Evolutionary conservation across 805 yeast genomes (phyloP).

Genomic region (Myxozyma nipponensis): DNA sequence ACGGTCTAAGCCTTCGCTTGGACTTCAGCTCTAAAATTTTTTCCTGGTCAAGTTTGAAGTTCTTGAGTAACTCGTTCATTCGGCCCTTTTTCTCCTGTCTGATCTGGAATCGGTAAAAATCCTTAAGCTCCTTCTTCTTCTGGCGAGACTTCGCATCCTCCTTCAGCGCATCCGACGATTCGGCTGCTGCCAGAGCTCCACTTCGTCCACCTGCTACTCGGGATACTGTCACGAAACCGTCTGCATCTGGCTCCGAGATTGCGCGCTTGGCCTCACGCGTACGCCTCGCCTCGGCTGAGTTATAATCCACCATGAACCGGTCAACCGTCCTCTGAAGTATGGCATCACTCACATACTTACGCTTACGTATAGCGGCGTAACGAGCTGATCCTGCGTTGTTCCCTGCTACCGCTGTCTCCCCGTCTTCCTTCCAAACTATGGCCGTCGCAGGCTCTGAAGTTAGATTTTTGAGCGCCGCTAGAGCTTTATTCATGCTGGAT

Average conservation of each 20-base stretch:
- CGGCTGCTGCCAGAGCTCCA: constrained; percentile 1
- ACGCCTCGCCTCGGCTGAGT: constrained; percentile 52
- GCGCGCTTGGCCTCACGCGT: constrained; percentile 21
- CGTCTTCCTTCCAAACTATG: constrained; percentile 44
- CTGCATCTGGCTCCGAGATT: constrained; percentile 29
- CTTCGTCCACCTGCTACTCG: constrained; percentile 18
- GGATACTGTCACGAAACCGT: constrained; percentile 31
- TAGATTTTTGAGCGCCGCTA: constrained; percentile 53
- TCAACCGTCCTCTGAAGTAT: constrained; percentile 56
- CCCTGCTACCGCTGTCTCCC: constrained; percentile 31
- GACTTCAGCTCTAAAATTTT: constrained; percentile 74
- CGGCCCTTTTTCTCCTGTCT: constrained; percentile 90
- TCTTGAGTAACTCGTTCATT: constrained; percentile 77
- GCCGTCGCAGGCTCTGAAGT: constrained; percentile 73
- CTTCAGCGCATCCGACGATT: constrained; percentile 34
- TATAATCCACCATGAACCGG: constrained; percentile 61
- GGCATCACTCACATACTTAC: constrained; percentile 43
- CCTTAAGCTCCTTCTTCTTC: constrained; percentile 70
- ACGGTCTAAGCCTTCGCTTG: constrained; percentile 81
- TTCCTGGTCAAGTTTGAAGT: constrained; percentile 89
- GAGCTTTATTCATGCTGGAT: constrained; percentile 54
- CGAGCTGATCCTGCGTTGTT: constrained; percentile 38
- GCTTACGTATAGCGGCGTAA: constrained; percentile 39
- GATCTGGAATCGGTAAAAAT: constrained; percentile 93
- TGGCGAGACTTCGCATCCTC: constrained; percentile 42